These are phyloP conservation scores for Ogataea pignaliae DNA, from an alignment of 805 yeast genomes.

Conservation along the genomic window DNA sequence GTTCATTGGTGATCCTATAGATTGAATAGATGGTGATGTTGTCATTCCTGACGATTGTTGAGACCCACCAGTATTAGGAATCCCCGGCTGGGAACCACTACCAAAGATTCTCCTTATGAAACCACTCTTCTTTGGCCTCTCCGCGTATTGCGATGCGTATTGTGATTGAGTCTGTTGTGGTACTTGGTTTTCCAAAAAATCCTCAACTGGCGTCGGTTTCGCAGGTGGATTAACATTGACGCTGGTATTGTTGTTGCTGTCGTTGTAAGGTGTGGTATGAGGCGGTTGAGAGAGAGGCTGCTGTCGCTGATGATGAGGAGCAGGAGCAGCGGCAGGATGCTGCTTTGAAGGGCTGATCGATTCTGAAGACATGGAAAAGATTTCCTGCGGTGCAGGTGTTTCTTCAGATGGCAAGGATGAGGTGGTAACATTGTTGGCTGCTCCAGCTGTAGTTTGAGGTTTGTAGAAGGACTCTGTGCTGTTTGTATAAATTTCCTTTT, in stretches of 20 bases:
- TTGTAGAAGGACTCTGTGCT: slow-evolving; percentile 9
- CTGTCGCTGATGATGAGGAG: not conserved
- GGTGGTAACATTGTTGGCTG: slow-evolving; percentile 7
- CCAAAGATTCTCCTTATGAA: slow-evolving; percentile 30
- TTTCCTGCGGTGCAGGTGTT: slow-evolving; percentile 4
- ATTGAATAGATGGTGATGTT: slow-evolving; percentile 15
- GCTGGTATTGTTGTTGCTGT: not conserved
- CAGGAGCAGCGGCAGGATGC: not conserved
- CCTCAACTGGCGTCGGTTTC: slow-evolving; percentile 10
- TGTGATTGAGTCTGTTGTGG: not conserved
- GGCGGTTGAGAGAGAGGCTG: not conserved
- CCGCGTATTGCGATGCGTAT: slow-evolving; percentile 3
- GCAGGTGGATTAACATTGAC: too few species aligned
- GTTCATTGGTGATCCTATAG: slow-evolving; percentile 30
- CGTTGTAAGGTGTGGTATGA: not conserved
- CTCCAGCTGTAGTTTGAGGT: not conserved
- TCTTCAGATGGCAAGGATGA: slow-evolving; percentile 8
- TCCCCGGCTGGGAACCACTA: slow-evolving; percentile 4
- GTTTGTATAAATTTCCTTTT: slow-evolving; percentile 1
- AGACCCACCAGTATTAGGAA: not conserved
- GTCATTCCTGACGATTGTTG: slow-evolving; percentile 5
- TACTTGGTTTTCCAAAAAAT: slow-evolving; percentile 2
- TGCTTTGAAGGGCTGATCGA: not conserved
- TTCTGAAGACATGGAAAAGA: slow-evolving; percentile 3
- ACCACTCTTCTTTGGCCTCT: slow-evolving; percentile 20